Conservation (phyloP, 352 stramenopile genomes). For the Achlya hypogyna region DNA sequence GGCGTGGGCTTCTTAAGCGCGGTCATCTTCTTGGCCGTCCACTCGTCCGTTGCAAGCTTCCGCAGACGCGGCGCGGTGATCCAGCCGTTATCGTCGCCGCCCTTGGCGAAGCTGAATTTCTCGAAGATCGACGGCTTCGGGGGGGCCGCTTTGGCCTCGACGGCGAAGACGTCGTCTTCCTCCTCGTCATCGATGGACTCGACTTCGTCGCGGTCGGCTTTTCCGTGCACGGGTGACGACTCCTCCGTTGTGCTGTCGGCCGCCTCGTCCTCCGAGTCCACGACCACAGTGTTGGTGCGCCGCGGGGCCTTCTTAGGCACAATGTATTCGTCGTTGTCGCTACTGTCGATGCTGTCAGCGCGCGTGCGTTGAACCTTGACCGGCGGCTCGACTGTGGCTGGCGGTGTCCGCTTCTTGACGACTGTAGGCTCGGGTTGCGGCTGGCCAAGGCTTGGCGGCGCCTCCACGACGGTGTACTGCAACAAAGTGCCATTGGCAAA, state of each 20-base stretch:
- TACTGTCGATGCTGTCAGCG: conserved; percentile 2
- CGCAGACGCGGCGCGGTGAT: neutral
- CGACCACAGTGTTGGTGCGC: conserved; percentile 23
- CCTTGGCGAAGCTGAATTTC: neutral
- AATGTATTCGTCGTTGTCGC: conserved; percentile 4
- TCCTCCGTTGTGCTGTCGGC: conserved; percentile 18
- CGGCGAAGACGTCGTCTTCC: conserved; percentile 39
- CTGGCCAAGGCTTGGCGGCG: conserved; percentile 26
- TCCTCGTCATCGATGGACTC: conserved; percentile 40
- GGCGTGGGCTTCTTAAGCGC: neutral
- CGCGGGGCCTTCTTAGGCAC: conserved; percentile 10
- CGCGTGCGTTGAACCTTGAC: neutral
- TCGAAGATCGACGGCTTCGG: neutral
- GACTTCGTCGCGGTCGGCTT: conserved; percentile 24
- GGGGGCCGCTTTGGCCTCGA: neutral
- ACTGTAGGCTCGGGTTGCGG: conserved; percentile 28
- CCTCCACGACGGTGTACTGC: conserved; percentile 76
- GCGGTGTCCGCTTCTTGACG: conserved; percentile 22
- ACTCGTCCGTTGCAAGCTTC: conserved; percentile 8
- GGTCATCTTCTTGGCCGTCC: conserved; percentile 9
- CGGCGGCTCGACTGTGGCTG: neutral
- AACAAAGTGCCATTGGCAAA: conserved; percentile 76
- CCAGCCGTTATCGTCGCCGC: conserved; percentile 6
- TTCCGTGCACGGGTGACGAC: neutral
- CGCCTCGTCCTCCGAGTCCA: conserved; percentile 26